Evolutionary conservation across 352 stramenopile species (phyloP).

Genomic region (Globisporangium spiculum): DNA sequence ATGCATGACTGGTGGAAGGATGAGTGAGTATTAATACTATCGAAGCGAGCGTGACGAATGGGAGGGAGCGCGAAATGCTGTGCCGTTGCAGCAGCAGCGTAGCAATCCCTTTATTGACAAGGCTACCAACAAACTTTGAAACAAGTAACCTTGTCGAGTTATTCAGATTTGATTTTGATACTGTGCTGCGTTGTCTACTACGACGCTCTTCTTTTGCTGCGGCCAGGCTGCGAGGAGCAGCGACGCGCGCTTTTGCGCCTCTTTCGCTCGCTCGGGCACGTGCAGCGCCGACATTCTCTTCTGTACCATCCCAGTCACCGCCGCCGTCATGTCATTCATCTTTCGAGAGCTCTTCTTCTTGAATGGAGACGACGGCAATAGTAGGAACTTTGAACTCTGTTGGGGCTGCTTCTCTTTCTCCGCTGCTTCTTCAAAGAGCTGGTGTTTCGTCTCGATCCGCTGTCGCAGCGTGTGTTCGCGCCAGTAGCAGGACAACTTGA

Average conservation of each 20-base stretch:
- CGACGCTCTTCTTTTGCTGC: background rate
- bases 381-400: background rate
- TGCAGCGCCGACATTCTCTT: background rate
- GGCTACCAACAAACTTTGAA: background rate
- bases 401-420: slow-evolving; percentile 16
- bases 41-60: background rate
- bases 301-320: background rate
- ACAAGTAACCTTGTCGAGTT: background rate
- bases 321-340: background rate
- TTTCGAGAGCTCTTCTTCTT: background rate
- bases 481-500: slow-evolving; percentile 58
- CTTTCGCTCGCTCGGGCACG: background rate
- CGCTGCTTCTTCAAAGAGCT: slow-evolving; percentile 23
- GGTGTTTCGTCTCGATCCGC: slow-evolving; percentile 33
- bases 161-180: background rate
- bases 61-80: background rate
- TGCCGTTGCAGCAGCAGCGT: background rate
- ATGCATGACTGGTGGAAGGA: background rate
- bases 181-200: background rate
- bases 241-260: slow-evolving; percentile 6
- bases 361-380: background rate
- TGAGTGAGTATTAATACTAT: background rate
- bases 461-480: slow-evolving; percentile 35
- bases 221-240: background rate
- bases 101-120: background rate